Conservation (phyloP, 1,284 basidiomycete genomes). For the Austroboletus niveus region DNA sequence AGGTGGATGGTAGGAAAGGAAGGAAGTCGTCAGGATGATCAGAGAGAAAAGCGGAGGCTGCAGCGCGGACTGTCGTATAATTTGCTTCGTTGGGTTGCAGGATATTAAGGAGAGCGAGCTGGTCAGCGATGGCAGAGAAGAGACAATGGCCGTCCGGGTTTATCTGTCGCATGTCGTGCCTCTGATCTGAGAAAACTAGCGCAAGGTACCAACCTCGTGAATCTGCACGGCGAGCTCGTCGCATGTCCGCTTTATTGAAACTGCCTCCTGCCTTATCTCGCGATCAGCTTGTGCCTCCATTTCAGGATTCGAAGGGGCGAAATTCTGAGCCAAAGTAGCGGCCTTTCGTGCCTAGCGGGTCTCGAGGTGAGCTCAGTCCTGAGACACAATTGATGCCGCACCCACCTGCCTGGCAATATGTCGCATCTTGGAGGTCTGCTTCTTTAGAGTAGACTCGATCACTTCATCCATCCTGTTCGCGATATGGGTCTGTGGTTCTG, state of each 20-base stretch:
- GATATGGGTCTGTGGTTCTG: constrained; percentile 48
- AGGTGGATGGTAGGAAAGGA: constrained; percentile 84
- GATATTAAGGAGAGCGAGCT: constrained; percentile 66
- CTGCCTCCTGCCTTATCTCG: constrained; percentile 73
- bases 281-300: constrained; percentile 64
- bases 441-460: constrained; percentile 38
- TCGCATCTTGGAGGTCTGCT: constrained; percentile 68
- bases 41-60: constrained; percentile 83
- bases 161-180: constrained; percentile 51
- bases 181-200: constrained; percentile 1
- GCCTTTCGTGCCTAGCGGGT: constrained; percentile 70
- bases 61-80: constrained; percentile 59
- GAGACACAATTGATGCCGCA: constrained; percentile 1
- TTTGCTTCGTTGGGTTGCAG: constrained; percentile 55
- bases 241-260: constrained; percentile 68
- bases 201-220: constrained; percentile 57
- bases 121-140: constrained; percentile 91
- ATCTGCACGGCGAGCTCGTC: constrained; percentile 66
- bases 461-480: constrained; percentile 39
- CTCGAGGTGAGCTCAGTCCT: background rate
- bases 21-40: constrained; percentile 88
- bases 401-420: constrained; percentile 79
- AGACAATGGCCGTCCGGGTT: constrained; percentile 95
- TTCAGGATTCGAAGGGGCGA: constrained; percentile 57
- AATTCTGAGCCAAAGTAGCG: constrained; percentile 61